phyloP scores from a whole-genome alignment of 805 yeast species.

The Saturnispora bothae region DNA sequence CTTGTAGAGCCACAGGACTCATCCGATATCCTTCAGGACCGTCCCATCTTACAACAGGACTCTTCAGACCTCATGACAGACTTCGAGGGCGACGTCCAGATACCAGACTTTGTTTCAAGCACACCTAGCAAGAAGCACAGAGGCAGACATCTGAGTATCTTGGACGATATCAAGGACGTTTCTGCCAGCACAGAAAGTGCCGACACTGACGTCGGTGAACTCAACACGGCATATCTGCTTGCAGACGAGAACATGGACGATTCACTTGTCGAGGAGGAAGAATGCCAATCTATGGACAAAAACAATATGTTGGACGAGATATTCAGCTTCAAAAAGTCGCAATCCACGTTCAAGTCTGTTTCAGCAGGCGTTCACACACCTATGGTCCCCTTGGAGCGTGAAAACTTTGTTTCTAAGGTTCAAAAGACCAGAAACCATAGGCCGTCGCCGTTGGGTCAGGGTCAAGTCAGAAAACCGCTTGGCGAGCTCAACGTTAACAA shows the following conservation, averaged over 20 bases:
- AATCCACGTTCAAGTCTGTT: conserved; percentile 1
- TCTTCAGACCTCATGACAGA: conserved; percentile 10
- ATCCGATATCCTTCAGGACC: no score
- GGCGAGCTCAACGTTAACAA: conserved; percentile 3
- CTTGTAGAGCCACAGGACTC: no score
- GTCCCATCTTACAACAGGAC: no score
- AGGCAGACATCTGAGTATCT: neutral
- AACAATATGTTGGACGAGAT: conserved; percentile 12
- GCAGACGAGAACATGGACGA: conserved; percentile 1
- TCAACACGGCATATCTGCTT: conserved; percentile 11
- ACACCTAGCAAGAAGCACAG: conserved; percentile 5
- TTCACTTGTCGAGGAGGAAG: no score
- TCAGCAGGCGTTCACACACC: no score
- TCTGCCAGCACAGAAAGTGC: conserved; percentile 11
- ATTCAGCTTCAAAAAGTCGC: conserved; percentile 7
- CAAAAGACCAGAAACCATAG: conserved; percentile 1
- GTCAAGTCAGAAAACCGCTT: conserved; percentile 1
- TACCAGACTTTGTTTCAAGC: conserved; percentile 2
- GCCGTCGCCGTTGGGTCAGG: conserved; percentile 10
- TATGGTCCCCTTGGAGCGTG: no score
- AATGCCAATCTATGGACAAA: conserved; percentile 5
- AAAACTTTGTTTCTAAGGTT: conserved; percentile 7
- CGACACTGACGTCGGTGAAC: conserved; percentile 20
- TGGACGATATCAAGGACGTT: conserved; percentile 5
- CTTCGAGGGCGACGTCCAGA: conserved; percentile 1